phyloP scores from a whole-genome alignment of 805 yeast genomes.

The Maudiozyma serrabonitensis region DNA sequence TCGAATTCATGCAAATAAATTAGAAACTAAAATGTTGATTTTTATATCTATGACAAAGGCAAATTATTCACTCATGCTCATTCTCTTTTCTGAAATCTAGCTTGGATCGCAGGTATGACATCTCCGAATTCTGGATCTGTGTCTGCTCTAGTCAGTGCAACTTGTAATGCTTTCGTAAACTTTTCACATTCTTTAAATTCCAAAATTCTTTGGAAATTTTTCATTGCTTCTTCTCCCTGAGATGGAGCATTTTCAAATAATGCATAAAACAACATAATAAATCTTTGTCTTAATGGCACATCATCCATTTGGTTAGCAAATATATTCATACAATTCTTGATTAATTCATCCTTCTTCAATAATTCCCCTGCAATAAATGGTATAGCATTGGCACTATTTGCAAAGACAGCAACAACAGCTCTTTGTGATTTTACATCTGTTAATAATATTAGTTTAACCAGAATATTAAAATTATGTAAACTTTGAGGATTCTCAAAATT shows the following conservation, averaged over 20 bases:
- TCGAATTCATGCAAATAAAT: too few relatives aligned
- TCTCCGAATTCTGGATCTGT: slow-evolving; percentile 14
- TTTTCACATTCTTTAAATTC: slow-evolving; percentile 1
- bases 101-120: slow-evolving; percentile 8
- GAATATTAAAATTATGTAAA: slow-evolving; percentile 32
- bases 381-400: slow-evolving; percentile 27
- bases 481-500: slow-evolving; percentile 36
- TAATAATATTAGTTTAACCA: slow-evolving; percentile 34
- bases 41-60: not conserved
- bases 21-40: too few relatives aligned
- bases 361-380: slow-evolving; percentile 30
- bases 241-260: slow-evolving; percentile 17
- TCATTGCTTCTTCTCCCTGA: slow-evolving; percentile 1
- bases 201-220: slow-evolving; percentile 1
- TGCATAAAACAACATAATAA: slow-evolving; percentile 26
- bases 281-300: slow-evolving; percentile 25
- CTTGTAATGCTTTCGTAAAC: slow-evolving; percentile 10
- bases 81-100: not conserved
- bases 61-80: not conserved
- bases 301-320: slow-evolving; percentile 25
- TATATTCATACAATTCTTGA: slow-evolving; percentile 18
- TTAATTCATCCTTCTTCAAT: slow-evolving; percentile 17
- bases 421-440: slow-evolving; percentile 35
- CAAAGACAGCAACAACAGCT: slow-evolving; percentile 32
- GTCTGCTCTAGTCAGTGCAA: slow-evolving; percentile 10